Percentiles rank a stretch among this genome's conserved stretches.
Conservation (phyloP, 2,329 filamentous ascomycete genomes). For the Cladophialophora psammophila region DNA sequence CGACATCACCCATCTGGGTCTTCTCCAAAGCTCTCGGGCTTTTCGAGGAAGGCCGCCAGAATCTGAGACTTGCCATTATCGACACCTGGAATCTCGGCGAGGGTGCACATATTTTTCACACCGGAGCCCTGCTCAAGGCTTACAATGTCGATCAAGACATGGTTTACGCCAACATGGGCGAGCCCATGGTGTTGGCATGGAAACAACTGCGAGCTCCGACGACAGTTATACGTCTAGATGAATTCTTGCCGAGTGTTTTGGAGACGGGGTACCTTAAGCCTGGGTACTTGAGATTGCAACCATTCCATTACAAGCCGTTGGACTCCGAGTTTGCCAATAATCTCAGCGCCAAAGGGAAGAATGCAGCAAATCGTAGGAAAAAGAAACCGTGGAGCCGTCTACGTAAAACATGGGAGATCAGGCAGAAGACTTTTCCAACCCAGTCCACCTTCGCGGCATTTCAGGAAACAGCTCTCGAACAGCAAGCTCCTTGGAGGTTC, state of each 20-base stretch:
- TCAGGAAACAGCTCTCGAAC: background rate
- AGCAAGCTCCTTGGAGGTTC: background rate
- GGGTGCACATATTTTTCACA: background rate
- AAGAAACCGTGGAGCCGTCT: background rate
- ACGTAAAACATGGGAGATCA: background rate
- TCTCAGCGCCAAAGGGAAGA: background rate
- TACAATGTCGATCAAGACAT: background rate
- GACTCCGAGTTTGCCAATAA: background rate
- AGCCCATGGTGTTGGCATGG: constrained; percentile 8
- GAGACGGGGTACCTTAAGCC: background rate
- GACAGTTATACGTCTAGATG: background rate
- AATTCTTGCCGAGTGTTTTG: background rate
- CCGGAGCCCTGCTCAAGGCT: background rate
- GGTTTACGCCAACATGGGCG: constrained; percentile 1
- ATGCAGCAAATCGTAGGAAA: background rate
- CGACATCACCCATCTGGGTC: constrained; percentile 8
- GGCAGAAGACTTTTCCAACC: background rate
- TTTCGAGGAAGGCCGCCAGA: background rate
- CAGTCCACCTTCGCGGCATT: background rate
- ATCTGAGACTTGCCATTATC: background rate
- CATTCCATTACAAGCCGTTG: background rate
- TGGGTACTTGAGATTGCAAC: background rate
- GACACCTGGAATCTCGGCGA: background rate
- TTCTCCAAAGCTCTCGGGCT: background rate
- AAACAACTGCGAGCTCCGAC: background rate